These are phyloP conservation scores for Hura crepitans DNA, from an alignment of 441 rosid genomes.

Conservation along the genomic window DNA sequence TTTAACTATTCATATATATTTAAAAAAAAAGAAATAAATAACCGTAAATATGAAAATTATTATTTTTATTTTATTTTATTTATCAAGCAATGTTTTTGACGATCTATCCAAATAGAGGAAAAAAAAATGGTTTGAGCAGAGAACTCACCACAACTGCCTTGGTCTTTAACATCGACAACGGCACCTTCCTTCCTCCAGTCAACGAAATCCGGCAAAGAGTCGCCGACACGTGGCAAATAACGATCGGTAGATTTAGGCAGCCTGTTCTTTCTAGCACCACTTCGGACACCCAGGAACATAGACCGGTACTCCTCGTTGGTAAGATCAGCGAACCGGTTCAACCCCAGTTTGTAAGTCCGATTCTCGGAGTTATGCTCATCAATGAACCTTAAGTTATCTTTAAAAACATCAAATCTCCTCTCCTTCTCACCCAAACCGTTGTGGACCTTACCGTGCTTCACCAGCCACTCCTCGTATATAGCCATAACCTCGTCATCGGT, in stretches of 20 bases:
- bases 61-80: too few species aligned
- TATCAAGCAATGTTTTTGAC: too few species aligned
- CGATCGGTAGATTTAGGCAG: conserved; percentile 41
- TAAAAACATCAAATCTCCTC: conserved; percentile 63
- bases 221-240: conserved; percentile 55
- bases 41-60: too few species aligned
- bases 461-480: conserved; percentile 70
- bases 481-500: conserved; percentile 66
- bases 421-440: conserved; percentile 73
- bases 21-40: too few species aligned
- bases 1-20: too few species aligned
- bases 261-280: conserved; percentile 27
- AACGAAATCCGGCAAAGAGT: conserved; percentile 58
- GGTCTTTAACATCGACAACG: conserved; percentile 74
- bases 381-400: conserved; percentile 71
- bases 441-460: conserved; percentile 57
- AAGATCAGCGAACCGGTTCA: conserved; percentile 83
- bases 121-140: background rate
- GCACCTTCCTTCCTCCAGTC: conserved; percentile 94
- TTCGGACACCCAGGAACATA: conserved; percentile 51
- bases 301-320: conserved; percentile 89
- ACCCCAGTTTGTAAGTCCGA: conserved; percentile 54
- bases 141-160: conserved; percentile 69
- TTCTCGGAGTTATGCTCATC: conserved; percentile 66
- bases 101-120: background rate